phyloP scores from a whole-genome alignment of 805 yeast species.

The Nakazawaea ambrosiae region DNA sequence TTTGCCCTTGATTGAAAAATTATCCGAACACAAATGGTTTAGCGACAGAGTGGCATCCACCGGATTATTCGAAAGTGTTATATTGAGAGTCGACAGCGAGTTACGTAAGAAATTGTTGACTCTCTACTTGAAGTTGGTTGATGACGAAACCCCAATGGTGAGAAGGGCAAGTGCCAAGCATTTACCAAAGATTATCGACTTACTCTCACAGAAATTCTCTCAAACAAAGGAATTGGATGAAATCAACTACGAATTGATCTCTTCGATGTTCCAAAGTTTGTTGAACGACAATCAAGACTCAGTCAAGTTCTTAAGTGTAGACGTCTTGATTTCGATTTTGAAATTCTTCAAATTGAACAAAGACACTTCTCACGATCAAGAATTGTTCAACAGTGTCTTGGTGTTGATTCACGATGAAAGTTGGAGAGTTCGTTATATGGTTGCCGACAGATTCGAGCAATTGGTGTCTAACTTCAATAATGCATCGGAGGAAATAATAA shows the following conservation, averaged over 20 bases:
- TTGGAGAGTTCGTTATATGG: constrained; percentile 98
- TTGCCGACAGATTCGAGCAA: constrained; percentile 85
- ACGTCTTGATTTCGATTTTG: constrained; percentile 77
- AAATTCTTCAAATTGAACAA: constrained; percentile 53
- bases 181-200: constrained; percentile 67
- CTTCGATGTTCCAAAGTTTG: constrained; percentile 74
- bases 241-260: constrained; percentile 68
- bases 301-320: constrained; percentile 84
- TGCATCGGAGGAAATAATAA: constrained; percentile 45
- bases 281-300: constrained; percentile 89
- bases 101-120: constrained; percentile 57
- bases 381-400: constrained; percentile 57
- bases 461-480: constrained; percentile 61
- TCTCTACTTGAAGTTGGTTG: constrained; percentile 62
- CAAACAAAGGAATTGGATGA: constrained; percentile 40
- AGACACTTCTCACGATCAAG: constrained; percentile 54
- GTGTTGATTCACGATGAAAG: constrained; percentile 80
- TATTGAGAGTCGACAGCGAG: constrained; percentile 48
- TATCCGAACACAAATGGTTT: constrained; percentile 91
- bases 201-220: constrained; percentile 29
- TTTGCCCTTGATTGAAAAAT: constrained; percentile 67
- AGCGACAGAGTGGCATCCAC: constrained; percentile 87
- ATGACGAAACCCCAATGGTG: constrained; percentile 97
- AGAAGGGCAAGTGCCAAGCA: constrained; percentile 88
- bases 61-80: constrained; percentile 72